Percentiles rank a stretch among this genome's conserved stretches.
phyloP scores from a whole-genome alignment of 106 monocot species.

The Amphibolis antarctica region DNA sequence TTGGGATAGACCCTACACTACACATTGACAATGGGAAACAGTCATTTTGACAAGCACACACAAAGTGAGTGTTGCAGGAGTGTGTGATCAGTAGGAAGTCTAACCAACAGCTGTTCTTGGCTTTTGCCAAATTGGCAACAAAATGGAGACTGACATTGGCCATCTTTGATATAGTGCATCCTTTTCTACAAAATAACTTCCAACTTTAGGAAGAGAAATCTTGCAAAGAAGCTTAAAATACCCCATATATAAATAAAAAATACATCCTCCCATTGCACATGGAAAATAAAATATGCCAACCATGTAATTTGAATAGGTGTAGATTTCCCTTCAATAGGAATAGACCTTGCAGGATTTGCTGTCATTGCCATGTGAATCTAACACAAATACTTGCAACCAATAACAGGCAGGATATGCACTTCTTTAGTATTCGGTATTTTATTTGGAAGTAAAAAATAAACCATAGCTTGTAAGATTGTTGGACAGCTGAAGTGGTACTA shows the following conservation, averaged over 20 bases:
- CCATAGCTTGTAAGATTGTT: constrained; percentile 4
- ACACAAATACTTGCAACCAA: constrained; percentile 46
- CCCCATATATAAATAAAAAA: constrained; percentile 49
- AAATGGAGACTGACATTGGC: constrained; percentile 19
- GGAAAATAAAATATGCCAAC: constrained; percentile 36
- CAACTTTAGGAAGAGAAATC: constrained; percentile 41
- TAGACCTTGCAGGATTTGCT: constrained; percentile 36
- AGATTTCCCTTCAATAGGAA: constrained; percentile 57
- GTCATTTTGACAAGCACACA: no score
- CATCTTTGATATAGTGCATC: constrained; percentile 32
- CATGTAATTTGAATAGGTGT: constrained; percentile 22
- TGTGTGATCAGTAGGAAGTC: no score
- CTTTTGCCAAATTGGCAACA: constrained; percentile 21
- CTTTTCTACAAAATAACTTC: constrained; percentile 35
- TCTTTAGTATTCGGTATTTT: constrained; percentile 60
- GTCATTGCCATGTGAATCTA: constrained; percentile 36
- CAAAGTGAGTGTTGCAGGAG: no score
- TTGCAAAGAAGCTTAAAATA: constrained; percentile 35
- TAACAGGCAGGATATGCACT: constrained; percentile 36
- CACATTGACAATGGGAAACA: no score
- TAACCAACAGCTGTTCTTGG: no score
- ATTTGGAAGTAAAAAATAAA: constrained; percentile 62
- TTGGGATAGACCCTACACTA: no score
- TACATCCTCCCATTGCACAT: constrained; percentile 50
- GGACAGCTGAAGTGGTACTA: constrained; percentile 40